Conservation (phyloP, 1,284 basidiomycete genomes). For the Puccinia triticina region DNA sequence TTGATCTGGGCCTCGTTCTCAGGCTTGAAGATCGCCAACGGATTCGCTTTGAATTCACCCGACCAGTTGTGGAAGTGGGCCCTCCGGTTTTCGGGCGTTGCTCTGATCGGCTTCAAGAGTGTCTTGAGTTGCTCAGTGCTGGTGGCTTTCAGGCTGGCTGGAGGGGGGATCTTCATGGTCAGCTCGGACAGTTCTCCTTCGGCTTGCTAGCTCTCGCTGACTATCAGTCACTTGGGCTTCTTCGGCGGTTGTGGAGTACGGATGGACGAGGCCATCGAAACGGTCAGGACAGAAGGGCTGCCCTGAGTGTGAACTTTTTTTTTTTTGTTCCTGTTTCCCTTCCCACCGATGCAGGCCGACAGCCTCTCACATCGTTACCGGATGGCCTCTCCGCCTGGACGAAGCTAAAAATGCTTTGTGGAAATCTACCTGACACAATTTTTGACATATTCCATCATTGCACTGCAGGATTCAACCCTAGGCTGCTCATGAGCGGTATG, state of each 20-base stretch:
- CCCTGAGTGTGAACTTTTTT: not conserved
- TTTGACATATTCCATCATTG: no score
- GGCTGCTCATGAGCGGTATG: no score
- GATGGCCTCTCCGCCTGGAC: no score
- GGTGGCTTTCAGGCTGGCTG: not conserved
- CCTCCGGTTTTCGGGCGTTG: not conserved
- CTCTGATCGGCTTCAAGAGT: not conserved
- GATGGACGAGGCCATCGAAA: no score
- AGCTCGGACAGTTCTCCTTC: not conserved
- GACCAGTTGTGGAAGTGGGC: slow-evolving; percentile 63
- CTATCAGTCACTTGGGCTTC: no score
- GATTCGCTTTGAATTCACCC: slow-evolving; percentile 63
- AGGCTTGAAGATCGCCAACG: slow-evolving; percentile 73
- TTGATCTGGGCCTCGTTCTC: slow-evolving; percentile 72
- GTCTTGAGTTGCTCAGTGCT: not conserved
- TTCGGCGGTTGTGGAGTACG: no score
- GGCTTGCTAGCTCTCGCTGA: not conserved
- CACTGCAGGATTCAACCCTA: no score
- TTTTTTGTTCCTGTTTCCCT: no score
- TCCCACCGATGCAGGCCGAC: no score
- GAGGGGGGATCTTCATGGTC: not conserved
- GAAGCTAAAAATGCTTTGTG: no score
- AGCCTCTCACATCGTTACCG: no score
- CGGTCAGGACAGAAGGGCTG: not conserved
- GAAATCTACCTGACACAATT: no score